Base-by-base conservation (phyloP, 192 early-diverging fungal genomes). In the Thoreauomyces humboldtii region DNA sequence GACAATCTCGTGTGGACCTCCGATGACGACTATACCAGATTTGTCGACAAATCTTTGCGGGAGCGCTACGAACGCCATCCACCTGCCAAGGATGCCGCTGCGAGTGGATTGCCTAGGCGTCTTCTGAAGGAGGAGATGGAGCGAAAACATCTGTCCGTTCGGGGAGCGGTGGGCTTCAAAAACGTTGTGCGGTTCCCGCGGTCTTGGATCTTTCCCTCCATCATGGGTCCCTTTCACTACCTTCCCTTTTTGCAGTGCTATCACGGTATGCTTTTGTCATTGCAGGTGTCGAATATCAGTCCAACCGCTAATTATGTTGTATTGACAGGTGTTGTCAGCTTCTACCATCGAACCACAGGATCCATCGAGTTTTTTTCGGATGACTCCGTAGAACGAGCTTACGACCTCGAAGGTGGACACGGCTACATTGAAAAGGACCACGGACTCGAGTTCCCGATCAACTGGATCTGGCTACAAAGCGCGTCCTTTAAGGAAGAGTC, bases 401-500 rank as follows among this genome's bases (percentile, higher is more conserved):
- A 37, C 19, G 55, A 57, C 32, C n/a, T 57, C n/a, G 38, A 32
- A 37, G 33, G 33, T 21, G 55, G 55, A 14, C 2, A 31, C 7
- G 55, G 55, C 2, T 57, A 57, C 19, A 34, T 57, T 14, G 55
- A 57, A 19, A 57, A 57, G 25, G 55, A 57, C 25, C 55, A 57
- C 35, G 55, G 55, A 14, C 34, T 57, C 11, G 38, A 57, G 34
- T 57, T 57, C 21, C 55, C 55, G 4, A 31, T 37, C 12, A 57
- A 37, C 35, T 57, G 55, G 55, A 57, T 57, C 29, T 57, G 55
- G 55, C 15, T 57, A 17, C 55, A 57, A 36, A 37, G 34, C 11
- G 55, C n/a, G 4, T 57, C 55, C 12, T 57, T 57, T 19, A 27
- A 17, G 4, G 6, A 4, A 2, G 33, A 57, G 29, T 12, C 11